Evolutionary conservation across 441 rosid species (phyloP).

Genomic region (Syzygium syzygioides): DNA sequence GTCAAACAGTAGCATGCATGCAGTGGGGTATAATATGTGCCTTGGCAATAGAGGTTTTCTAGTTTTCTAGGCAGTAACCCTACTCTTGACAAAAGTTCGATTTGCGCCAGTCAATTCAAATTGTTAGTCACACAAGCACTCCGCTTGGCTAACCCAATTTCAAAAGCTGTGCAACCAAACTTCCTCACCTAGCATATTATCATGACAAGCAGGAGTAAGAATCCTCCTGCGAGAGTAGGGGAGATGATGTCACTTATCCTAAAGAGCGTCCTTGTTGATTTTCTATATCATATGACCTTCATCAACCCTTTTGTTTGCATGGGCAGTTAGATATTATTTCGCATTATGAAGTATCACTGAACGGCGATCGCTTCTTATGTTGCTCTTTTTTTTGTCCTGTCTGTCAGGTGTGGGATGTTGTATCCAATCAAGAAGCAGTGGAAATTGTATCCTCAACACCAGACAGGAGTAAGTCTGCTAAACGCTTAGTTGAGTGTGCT

Average conservation of each 20-base stretch:
- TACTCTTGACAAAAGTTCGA: background rate
- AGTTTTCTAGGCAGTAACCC: background rate
- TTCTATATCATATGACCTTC: background rate
- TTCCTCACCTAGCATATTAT: background rate
- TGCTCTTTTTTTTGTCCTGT: background rate
- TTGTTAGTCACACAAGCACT: background rate
- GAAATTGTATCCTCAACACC: slow-evolving; percentile 48
- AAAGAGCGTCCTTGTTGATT: background rate
- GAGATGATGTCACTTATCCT: background rate
- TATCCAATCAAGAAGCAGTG: slow-evolving; percentile 83
- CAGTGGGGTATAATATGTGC: background rate
- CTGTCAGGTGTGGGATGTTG: slow-evolving; percentile 86
- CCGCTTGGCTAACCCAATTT: background rate
- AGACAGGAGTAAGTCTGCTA: slow-evolving; percentile 63
- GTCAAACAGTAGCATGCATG: background rate
- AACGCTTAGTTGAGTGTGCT: slow-evolving; percentile 54
- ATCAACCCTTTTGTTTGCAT: background rate
- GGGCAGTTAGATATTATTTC: background rate
- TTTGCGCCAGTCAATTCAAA: background rate
- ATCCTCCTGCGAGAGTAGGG: background rate
- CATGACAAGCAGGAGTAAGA: background rate
- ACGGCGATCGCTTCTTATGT: background rate
- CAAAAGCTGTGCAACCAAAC: background rate
- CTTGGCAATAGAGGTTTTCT: background rate
- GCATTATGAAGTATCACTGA: background rate